Conservation (phyloP, 2,329 filamentous ascomycete genomes). For the Harringtonia aguacate region DNA sequence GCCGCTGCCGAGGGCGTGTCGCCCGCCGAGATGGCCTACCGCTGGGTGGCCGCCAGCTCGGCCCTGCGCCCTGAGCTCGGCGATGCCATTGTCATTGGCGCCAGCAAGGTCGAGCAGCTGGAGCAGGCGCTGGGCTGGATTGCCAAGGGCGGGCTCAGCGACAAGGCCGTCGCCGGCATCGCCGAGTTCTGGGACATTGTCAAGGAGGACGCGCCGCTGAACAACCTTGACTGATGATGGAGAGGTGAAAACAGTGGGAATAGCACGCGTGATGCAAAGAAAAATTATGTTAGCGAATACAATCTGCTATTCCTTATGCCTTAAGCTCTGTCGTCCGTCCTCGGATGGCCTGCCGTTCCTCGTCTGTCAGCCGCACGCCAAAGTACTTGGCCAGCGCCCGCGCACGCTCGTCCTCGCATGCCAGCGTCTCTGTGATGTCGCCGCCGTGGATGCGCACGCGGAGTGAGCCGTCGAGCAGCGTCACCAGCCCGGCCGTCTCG, state of each 20-base stretch:
- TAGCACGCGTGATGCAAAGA: no score
- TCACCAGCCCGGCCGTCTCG: slow-evolving; percentile 25
- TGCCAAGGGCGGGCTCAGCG: slow-evolving; percentile 27
- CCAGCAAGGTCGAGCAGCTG: slow-evolving; percentile 22
- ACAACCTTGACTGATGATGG: no score
- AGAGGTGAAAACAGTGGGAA: no score
- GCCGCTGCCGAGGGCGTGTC: slow-evolving; percentile 5
- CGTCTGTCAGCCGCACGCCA: slow-evolving; percentile 30
- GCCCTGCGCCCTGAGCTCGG: slow-evolving; percentile 18
- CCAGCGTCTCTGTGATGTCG: slow-evolving; percentile 29
- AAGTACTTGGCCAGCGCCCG: slow-evolving; percentile 40
- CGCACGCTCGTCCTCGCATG: slow-evolving; percentile 37
- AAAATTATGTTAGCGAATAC: no score
- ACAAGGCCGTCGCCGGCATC: slow-evolving; percentile 16
- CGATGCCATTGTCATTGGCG: slow-evolving; percentile 25
- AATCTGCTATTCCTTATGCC: no score
- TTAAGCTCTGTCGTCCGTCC: slow-evolving; percentile 22
- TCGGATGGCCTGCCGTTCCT: slow-evolving; percentile 37
- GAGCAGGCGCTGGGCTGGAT: slow-evolving; percentile 20
- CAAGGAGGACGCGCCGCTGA: slow-evolving; percentile 37
- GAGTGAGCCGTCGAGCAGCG: slow-evolving; percentile 32
- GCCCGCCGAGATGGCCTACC: slow-evolving; percentile 17
- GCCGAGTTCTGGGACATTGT: slow-evolving; percentile 47
- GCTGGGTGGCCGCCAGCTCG: slow-evolving; percentile 28
- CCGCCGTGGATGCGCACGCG: slow-evolving; percentile 28